Evolutionary conservation across 768 basidiomycete genomes (phyloP).

Genomic region (Mycena olivaceomarginata): DNA sequence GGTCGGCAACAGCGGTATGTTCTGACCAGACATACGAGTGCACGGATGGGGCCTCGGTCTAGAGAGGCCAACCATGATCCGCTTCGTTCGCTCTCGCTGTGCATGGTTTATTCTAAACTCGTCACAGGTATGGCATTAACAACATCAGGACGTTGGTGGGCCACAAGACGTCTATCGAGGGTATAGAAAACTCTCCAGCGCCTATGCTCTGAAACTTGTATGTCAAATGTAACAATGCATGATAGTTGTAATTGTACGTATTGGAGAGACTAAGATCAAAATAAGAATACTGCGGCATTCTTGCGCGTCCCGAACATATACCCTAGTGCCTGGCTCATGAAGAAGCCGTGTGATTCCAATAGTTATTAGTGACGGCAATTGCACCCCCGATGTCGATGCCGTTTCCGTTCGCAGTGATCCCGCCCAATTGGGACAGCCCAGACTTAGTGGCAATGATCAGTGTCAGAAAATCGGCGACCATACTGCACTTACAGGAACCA

Average conservation of each 20-base stretch:
- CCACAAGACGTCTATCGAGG: constrained; percentile 96
- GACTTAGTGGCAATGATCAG: constrained; percentile 60
- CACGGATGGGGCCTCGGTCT: constrained; percentile 97
- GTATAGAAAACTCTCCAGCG: constrained; percentile 91
- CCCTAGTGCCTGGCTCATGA: constrained; percentile 91
- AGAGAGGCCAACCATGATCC: constrained; percentile 99
- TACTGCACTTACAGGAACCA: constrained; percentile 84
- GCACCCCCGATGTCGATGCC: constrained; percentile 91
- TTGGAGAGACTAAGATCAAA: constrained; percentile 61
- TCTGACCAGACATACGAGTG: constrained; percentile 97
- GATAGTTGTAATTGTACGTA: constrained; percentile 35
- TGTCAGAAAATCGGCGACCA: constrained; percentile 2
- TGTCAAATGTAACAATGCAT: constrained; percentile 36
- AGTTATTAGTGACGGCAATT: constrained; percentile 90
- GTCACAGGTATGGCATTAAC: constrained; percentile 93
- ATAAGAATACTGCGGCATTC: constrained; percentile 90
- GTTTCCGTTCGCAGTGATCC: constrained; percentile 87
- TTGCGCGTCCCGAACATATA: constrained; percentile 92
- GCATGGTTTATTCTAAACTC: constrained; percentile 11
- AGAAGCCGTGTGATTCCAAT: constrained; percentile 92
- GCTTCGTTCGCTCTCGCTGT: constrained; percentile 68
- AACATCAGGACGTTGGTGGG: constrained; percentile 98
- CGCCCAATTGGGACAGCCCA: constrained; percentile 91
- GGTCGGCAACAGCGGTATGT: constrained; percentile 99
- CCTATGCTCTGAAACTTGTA: constrained; percentile 88